Base-by-base conservation (phyloP, 768 basidiomycete species). In the Suillus lakei region DNA sequence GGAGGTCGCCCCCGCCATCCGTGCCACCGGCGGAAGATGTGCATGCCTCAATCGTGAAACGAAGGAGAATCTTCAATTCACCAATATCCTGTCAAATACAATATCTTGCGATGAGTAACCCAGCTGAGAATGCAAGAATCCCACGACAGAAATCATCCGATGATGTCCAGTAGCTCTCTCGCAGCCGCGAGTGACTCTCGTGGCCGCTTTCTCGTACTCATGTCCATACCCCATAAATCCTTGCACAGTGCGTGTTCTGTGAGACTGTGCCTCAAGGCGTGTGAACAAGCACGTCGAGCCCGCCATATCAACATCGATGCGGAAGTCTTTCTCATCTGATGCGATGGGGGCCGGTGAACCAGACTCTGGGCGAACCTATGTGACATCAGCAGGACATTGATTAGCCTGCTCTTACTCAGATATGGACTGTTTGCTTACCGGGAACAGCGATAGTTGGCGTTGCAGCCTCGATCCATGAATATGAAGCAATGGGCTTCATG, bases 291-390 rank as follows among this genome's bases (percentile, higher is more conserved):
- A 77, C 0, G 91, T 92, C 21, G 70, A 69, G 1, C 91, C 90
- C 0, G 81, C 83, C 21, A 91, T 78, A 71, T 93, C 86, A 4
- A 87, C 66, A 63, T 94, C 91, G 67, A 94, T 90, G 23, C 92
- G 80, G 70, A 93, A 94, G 62, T 86, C 83, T 12, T 75, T 76
- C 3, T 13, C 18, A 5, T 21, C 13, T 12, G 23, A 60, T 16
- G 8, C 73, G 80, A 68, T 81, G 86, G 1, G 91, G 89, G 7
- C 81, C 69, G 0, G 76, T 71, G 30, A 85, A 79, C 90, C 90
- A 91, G 61, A 83, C 74, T 23, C 83, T 82, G 0, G 90, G 89
- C 0, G 85, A 86, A 0, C 89, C 89, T 91, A 65, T 5, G 75
- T 61, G 6, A 74, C 38, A 39, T 28, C 38, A 18, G 13, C 9